Percentiles rank a stretch among this genome's conserved stretches.
phyloP scores from a whole-genome alignment of 1,284 basidiomycete genomes.

The Trichosporon ovoides region DNA sequence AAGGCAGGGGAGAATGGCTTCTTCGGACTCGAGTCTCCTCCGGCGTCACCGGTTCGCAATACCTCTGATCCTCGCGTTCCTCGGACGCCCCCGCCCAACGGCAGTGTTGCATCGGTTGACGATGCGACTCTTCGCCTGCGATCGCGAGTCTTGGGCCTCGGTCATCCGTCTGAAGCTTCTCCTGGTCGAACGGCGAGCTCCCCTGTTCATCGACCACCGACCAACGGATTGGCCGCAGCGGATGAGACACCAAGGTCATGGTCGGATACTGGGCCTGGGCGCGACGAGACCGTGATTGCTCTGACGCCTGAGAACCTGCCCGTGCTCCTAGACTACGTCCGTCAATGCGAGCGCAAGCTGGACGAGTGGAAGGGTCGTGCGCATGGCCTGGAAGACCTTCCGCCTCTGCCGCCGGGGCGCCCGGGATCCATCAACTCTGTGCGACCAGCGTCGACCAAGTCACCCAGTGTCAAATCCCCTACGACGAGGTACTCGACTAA shows the following conservation, averaged over 20 bases:
- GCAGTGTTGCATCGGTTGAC: background rate
- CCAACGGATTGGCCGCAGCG: background rate
- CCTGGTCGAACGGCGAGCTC: constrained; percentile 13
- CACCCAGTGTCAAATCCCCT: background rate
- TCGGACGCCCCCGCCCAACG: background rate
- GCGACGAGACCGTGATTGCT: constrained; percentile 27
- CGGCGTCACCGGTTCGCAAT: constrained; percentile 1
- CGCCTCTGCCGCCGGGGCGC: background rate
- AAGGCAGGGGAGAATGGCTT: constrained; percentile 5
- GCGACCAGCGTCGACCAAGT: background rate
- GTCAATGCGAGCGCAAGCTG: constrained; percentile 39
- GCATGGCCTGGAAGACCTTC: constrained; percentile 3
- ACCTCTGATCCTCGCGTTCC: background rate
- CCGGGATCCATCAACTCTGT: constrained; percentile 1
- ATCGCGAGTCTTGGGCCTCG: constrained; percentile 16
- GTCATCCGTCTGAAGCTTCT: constrained; percentile 16
- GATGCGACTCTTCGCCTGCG: constrained; percentile 18
- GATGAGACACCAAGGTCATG: constrained; percentile 13
- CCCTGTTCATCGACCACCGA: background rate
- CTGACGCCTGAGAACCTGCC: constrained; percentile 44
- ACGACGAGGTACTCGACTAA: background rate
- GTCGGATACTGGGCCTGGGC: constrained; percentile 8
- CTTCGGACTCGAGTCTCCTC: constrained; percentile 13
- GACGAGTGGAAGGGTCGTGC: constrained; percentile 33
- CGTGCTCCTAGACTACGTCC: constrained; percentile 37